Conservation (phyloP, 2,329 filamentous ascomycete genomes). For the Neofusicoccum cordaticola region DNA sequence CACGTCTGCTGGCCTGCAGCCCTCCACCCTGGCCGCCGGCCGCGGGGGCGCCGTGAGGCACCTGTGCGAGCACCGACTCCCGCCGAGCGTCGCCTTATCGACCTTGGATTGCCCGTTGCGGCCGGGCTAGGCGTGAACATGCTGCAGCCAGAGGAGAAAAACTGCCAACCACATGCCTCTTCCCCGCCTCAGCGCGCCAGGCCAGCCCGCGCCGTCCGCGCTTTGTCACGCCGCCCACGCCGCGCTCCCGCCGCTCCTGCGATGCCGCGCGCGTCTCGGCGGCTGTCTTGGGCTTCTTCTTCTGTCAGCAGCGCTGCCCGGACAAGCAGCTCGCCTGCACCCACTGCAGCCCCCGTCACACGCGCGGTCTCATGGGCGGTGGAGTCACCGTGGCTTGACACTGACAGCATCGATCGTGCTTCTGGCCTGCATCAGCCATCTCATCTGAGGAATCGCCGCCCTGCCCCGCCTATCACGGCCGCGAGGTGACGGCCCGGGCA, state of each 20-base stretch:
- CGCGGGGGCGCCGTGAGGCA: background rate
- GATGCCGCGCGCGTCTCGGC: background rate
- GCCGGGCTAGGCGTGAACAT: background rate
- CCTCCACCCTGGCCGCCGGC: background rate
- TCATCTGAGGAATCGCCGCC: background rate
- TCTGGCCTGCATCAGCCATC: background rate
- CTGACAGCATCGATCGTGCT: constrained; percentile 11
- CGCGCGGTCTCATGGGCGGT: background rate
- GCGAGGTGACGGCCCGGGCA: background rate
- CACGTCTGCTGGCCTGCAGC: background rate
- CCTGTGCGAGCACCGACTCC: constrained; percentile 4
- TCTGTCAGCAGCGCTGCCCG: constrained; percentile 1
- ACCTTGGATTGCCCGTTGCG: background rate
- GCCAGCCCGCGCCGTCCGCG: background rate
- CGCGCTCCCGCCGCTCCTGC: background rate
- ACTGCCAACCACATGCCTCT: constrained; percentile 1
- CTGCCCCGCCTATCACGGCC: background rate
- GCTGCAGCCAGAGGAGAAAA: background rate
- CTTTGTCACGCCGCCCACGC: background rate
- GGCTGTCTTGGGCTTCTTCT: background rate
- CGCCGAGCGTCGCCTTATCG: background rate
- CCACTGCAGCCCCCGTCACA: background rate
- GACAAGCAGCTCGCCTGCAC: background rate
- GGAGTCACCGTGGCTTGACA: constrained; percentile 11
- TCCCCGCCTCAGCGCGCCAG: background rate